phyloP scores from a whole-genome alignment of 108 stramenopile genomes.

The Discostella stelligeroides region DNA sequence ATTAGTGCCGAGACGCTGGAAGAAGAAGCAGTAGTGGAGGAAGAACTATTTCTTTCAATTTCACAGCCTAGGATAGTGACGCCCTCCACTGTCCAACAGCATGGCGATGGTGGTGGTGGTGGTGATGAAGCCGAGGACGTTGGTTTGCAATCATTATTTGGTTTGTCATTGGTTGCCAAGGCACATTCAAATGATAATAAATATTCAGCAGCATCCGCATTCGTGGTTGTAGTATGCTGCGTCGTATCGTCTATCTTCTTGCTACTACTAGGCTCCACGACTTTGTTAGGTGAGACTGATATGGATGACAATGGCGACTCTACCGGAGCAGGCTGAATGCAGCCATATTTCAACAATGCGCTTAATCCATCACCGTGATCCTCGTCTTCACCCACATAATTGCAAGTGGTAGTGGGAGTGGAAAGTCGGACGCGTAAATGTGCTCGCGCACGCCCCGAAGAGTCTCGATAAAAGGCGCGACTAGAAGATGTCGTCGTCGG shows the following conservation, averaged over 20 bases:
- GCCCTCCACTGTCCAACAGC: conserved; percentile 38
- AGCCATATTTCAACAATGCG: not conserved
- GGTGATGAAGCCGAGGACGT: no score
- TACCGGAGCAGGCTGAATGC: no score
- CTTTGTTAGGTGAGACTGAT: no score
- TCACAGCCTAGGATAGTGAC: conserved; percentile 27
- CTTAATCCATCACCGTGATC: conserved; percentile 8
- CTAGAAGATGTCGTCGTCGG: no score
- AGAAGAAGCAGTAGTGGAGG: conserved; percentile 2
- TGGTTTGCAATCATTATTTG: no score
- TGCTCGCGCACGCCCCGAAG: conserved; percentile 41
- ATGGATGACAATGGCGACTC: not conserved
- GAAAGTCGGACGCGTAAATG: conserved; percentile 27
- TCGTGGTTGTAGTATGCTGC: no score
- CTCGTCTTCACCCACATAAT: no score
- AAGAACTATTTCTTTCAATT: conserved; percentile 24
- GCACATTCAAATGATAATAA: conserved; percentile 35
- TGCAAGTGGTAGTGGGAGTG: no score
- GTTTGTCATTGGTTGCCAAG: no score
- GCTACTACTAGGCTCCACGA: no score
- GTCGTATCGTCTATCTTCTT: no score
- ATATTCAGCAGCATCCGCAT: conserved; percentile 18
- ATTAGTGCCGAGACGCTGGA: conserved; percentile 17
- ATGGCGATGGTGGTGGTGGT: not conserved
- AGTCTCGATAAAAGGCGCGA: conserved; percentile 44